Percentiles rank a stretch among this genome's conserved stretches.
Conservation (phyloP, 192 early-diverging fungal genomes). For the Dispira parvispora region DNA sequence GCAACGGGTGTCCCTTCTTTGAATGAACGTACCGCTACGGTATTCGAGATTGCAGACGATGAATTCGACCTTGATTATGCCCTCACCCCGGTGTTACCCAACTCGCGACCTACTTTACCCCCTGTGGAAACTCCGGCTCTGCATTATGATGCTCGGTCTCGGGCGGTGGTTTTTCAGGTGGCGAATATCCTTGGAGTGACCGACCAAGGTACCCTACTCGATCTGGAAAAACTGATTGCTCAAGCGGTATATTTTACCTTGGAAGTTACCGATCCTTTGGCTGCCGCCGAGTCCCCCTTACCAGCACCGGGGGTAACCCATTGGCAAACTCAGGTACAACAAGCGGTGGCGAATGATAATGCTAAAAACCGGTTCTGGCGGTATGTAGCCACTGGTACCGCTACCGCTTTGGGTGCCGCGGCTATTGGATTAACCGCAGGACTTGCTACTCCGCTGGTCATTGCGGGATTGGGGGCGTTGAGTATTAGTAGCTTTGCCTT, state of each 20-base stretch:
- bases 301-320: conserved; percentile 8
- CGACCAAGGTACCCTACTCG: conserved; percentile 19
- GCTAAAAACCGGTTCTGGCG: conserved; percentile 23
- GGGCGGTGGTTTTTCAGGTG: conserved; percentile 24
- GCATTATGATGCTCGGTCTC: conserved; percentile 30
- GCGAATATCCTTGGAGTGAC: conserved; percentile 23
- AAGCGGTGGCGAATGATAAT: conserved; percentile 9
- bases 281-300: conserved; percentile 15
- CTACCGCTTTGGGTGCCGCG: conserved; percentile 24
- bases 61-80: background rate
- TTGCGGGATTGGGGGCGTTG: conserved; percentile 29
- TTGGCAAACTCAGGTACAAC: background rate
- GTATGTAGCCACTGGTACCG: conserved; percentile 26
- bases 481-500: conserved; percentile 28
- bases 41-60: background rate
- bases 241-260: conserved; percentile 18
- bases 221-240: conserved; percentile 18
- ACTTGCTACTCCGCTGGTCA: conserved; percentile 32
- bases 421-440: conserved; percentile 33
- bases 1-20: background rate
- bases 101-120: background rate
- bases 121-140: conserved; percentile 3
- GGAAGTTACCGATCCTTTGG: conserved; percentile 20
- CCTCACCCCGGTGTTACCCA: background rate
- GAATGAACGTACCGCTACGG: background rate